Percentiles rank a stretch among this genome's conserved stretches.
phyloP scores from a whole-genome alignment of 169 alveolate species.

The Plasmodium vivax region DNA sequence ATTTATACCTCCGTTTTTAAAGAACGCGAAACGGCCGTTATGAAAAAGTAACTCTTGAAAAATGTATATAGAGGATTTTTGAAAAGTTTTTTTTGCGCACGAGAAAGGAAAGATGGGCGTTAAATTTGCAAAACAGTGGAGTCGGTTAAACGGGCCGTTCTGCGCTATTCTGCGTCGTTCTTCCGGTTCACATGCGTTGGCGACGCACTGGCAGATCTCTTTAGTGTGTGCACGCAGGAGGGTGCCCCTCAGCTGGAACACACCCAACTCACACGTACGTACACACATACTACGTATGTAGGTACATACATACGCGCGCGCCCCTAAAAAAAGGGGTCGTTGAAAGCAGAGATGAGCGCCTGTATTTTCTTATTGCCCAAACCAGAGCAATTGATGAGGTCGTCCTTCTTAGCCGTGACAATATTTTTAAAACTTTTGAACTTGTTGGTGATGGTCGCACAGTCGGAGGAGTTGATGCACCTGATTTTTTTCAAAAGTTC shows the following conservation, averaged over 20 bases:
- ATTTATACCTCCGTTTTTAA: background rate
- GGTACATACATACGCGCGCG: background rate
- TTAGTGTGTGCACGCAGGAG: background rate
- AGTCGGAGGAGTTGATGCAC: conserved; percentile 52
- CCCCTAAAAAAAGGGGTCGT: conserved; percentile 52
- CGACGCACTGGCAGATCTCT: background rate
- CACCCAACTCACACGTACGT: background rate
- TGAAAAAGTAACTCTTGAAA: background rate
- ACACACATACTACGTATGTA: background rate
- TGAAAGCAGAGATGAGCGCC: conserved; percentile 35
- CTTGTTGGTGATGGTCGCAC: conserved; percentile 36
- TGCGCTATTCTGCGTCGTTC: background rate
- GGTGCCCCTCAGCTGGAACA: background rate
- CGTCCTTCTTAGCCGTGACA: conserved; percentile 56
- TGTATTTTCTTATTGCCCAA: conserved; percentile 61
- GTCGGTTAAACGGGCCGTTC: background rate
- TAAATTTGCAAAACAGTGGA: background rate
- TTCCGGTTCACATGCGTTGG: background rate
- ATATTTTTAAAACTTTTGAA: conserved; percentile 44
- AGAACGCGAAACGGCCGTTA: background rate
- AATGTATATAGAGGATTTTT: background rate
- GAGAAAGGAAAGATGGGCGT: background rate
- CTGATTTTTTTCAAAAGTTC: conserved; percentile 71
- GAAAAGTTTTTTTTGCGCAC: background rate
- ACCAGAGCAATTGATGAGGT: conserved; percentile 50